Percentiles rank a stretch among this genome's conserved stretches.
Conservation (phyloP, 371 early-diverging fungal species). For the Rhizopus sp. region DNA sequence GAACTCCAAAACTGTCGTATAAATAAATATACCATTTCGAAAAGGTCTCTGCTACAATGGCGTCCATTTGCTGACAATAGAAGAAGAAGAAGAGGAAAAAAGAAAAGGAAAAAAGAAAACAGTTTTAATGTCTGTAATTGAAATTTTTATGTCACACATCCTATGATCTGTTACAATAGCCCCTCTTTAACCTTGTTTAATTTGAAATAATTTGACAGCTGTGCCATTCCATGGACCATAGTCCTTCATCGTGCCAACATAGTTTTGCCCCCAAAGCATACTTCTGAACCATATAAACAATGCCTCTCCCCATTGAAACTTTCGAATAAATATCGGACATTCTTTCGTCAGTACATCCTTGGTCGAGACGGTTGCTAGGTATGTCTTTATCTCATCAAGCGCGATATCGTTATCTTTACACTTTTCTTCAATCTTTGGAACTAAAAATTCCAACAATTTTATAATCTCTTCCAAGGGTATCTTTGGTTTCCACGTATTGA, state of each 20-base stretch:
- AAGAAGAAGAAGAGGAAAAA: conserved; percentile 1
- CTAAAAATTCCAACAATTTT: conserved; percentile 57
- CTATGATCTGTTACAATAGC: not conserved
- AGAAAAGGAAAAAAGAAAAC: conserved; percentile 2
- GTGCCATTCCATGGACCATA: conserved; percentile 70
- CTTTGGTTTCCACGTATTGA: conserved; percentile 59
- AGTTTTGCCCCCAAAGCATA: conserved; percentile 69
- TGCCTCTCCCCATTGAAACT: conserved; percentile 60
- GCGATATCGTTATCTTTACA: conserved; percentile 16
- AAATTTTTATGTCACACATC: not conserved
- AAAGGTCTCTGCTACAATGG: conserved; percentile 27
- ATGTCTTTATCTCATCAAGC: conserved; percentile 15
- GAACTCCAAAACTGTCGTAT: conserved; percentile 27
- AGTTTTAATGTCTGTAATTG: conserved; percentile 3
- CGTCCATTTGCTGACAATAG: conserved; percentile 14
- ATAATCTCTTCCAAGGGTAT: conserved; percentile 69
- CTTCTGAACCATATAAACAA: conserved; percentile 68
- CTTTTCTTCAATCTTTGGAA: conserved; percentile 64
- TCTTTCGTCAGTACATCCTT: conserved; percentile 7
- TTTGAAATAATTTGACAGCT: conserved; percentile 59
- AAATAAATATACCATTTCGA: conserved; percentile 34
- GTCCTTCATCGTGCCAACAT: conserved; percentile 52
- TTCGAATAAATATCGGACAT: conserved; percentile 43
- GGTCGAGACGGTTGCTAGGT: conserved; percentile 6
- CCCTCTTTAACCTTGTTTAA: conserved; percentile 33